Evolutionary conservation across 345 rosid genomes (phyloP), one percentile per base, ranked within the genome.

Genomic region (Garcia nutans): DNA sequence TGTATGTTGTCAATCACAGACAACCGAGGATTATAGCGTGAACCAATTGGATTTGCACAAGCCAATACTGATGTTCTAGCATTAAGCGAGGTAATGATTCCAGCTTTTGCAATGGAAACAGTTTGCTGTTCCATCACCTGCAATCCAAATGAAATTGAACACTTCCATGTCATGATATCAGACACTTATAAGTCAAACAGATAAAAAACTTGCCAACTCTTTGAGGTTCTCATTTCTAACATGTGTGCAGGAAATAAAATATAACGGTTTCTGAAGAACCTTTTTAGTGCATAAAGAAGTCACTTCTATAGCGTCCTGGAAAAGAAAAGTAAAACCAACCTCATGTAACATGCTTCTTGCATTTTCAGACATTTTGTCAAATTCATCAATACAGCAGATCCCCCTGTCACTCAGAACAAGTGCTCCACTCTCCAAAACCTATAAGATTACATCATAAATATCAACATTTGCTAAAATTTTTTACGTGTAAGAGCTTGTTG

Each of bases 81-180:
- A 86, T 93, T 89, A 37, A 96, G 93, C n/a, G 96, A 85, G 66
- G 97, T 97, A 85, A 96, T 96, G 54, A 93, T 90, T 79, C 97
- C 97, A 77, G 98, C 97, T 85, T 96, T 96, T 23, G 98, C 98
- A 83, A 93, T 85, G 68, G 97, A 93, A 77, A 96, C 96, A 59
- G 96, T 93, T 82, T 93, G 97, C 76, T 96, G 97, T 78, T 93
- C 98, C 98, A 92, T 93, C 75, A 96, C 98, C 98, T 93, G 88
- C 52, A 70, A 71, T 54, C 66, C 68, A 26, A 77, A 71, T 75
- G 65, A 49, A 71, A 62, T 76, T 54, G 24, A 59, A 61, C 10
- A 50, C 3, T 37, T 23, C 58, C 50, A 67, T 72, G 33, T 57
- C 23, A 72, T 64, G 50, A 77, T 24, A n/a, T 59, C 7, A 16